A percentile compares a stretch with the other conserved stretches of the same genome.
Conservation (phyloP, 179 eudicot genomes). For the Dionaea muscipula region DNA sequence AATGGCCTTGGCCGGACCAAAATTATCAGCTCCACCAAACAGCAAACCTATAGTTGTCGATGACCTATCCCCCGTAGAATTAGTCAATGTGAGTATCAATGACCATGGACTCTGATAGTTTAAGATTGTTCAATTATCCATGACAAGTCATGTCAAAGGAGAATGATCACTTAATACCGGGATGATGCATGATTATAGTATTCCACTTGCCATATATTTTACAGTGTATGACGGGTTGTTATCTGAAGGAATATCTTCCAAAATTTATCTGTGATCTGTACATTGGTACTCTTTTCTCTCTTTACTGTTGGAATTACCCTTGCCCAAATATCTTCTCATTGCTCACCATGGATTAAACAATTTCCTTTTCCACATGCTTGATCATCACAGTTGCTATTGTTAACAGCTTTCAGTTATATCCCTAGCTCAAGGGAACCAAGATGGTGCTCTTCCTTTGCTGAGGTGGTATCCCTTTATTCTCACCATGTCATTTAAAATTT, state of each 20-base stretch:
- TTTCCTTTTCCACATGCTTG: background rate
- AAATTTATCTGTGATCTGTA: background rate
- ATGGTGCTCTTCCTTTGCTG: conserved; percentile 44
- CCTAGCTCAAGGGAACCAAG: conserved; percentile 37
- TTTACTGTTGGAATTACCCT: too few relatives aligned
- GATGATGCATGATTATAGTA: too few relatives aligned
- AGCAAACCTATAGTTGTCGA: conserved; percentile 21
- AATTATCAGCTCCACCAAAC: conserved; percentile 17
- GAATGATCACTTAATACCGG: too few relatives aligned
- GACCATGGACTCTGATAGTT: conserved; percentile 8
- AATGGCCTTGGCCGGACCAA: conserved; percentile 14
- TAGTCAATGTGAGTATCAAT: conserved; percentile 49
- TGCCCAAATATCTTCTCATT: too few relatives aligned
- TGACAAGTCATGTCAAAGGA: too few relatives aligned
- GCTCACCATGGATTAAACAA: background rate
- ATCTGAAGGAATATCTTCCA: background rate
- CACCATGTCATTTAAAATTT: background rate
- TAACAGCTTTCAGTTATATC: conserved; percentile 43
- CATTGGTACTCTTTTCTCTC: too few relatives aligned
- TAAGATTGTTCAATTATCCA: background rate
- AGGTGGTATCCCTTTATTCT: conserved; percentile 30
- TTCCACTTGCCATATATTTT: background rate
- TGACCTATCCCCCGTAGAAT: conserved; percentile 41
- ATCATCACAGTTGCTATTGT: conserved; percentile 17
- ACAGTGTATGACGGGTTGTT: background rate